A percentile compares a stretch with the other conserved stretches of the same genome.
Evolutionary conservation across 192 early-diverging fungal species (phyloP).

Genomic region (Coemansia sp.): DNA sequence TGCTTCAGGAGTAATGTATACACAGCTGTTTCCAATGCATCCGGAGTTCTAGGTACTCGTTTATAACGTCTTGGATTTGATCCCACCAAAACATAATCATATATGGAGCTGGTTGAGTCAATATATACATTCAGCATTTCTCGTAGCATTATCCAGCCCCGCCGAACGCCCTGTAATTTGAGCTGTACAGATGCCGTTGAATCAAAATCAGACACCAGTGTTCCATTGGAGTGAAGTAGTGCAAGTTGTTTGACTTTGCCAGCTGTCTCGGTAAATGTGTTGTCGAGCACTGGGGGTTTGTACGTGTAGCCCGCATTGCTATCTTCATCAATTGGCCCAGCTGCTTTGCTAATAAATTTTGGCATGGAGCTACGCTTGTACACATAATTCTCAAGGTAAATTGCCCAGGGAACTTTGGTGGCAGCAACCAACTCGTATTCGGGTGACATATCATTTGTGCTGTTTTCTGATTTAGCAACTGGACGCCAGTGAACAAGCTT

Average conservation of each 20-base stretch:
- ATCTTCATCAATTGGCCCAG: neutral
- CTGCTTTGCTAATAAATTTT: neutral
- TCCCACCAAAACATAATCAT: too few relatives aligned
- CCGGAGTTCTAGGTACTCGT: too few relatives aligned
- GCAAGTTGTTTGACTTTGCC: neutral
- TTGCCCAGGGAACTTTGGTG: constrained; percentile 3
- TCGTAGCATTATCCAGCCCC: neutral
- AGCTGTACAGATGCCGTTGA: neutral
- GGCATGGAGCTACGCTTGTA: neutral
- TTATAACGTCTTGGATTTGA: too few relatives aligned
- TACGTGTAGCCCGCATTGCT: neutral
- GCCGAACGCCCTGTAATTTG: neutral
- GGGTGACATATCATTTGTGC: neutral
- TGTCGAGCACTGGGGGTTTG: neutral
- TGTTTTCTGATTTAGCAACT: neutral
- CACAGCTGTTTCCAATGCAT: too few relatives aligned
- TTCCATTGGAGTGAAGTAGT: neutral
- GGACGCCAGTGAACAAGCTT: constrained; percentile 8
- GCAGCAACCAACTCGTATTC: neutral
- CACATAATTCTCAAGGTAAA: neutral
- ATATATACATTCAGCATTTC: neutral
- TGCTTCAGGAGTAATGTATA: too few relatives aligned
- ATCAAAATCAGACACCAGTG: neutral
- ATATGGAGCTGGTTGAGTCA: too few relatives aligned
- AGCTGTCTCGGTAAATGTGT: neutral